Base-by-base conservation (phyloP, 73 alveolate genomes). In the Paramecium caudatum region DNA sequence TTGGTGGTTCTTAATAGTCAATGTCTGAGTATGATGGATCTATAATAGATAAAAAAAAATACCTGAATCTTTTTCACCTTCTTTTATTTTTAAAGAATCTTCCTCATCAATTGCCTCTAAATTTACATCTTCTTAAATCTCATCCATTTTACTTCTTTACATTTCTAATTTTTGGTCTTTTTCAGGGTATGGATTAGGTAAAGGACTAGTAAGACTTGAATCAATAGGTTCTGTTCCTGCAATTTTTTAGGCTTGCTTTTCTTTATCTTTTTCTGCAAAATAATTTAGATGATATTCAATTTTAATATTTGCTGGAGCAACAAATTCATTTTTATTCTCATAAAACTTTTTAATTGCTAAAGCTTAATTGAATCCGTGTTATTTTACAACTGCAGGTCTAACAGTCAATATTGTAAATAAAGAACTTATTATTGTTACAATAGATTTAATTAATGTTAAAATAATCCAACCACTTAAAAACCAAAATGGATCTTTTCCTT, bases 361-460 rank as follows among this genome's bases (percentile, higher is more conserved):
- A 0, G 69, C 88, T 74, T 74, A 21, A 74, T 74, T 74, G 43
- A 74, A 74, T 13, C 88, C 88, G 43, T 74, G 88, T 45, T 74
- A 13, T 23, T 74, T 74, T 34, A 74, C 88, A 37, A 74, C 88
- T 9, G 88, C 88, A 5, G 88, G 88, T 74, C 88, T 74, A 16
- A 74, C 62, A 12, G 88, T 74, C 10, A 74, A 74, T 34, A 74
- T 74, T 4, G 43, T 36, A 43, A 74, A 74, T 41, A 74, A 37
- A 1, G 65, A 37, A 74, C 43, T 41, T 1, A 74, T 27, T 74
- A 74, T 36, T 4, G 69, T 39, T 16, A 74, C 21, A 41, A 45
- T 41, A 17, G 88, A n/a, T 74, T 74, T 74, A 12, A 74, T 30
- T 21, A 74, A 41, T 10, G 69, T 45, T 21, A 74, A 12, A 2